Evolutionary conservation across 2,329 filamentous ascomycete species (phyloP), one percentile per base, ranked within the genome.

Genomic region (Rhexocercosporidium sp.): DNA sequence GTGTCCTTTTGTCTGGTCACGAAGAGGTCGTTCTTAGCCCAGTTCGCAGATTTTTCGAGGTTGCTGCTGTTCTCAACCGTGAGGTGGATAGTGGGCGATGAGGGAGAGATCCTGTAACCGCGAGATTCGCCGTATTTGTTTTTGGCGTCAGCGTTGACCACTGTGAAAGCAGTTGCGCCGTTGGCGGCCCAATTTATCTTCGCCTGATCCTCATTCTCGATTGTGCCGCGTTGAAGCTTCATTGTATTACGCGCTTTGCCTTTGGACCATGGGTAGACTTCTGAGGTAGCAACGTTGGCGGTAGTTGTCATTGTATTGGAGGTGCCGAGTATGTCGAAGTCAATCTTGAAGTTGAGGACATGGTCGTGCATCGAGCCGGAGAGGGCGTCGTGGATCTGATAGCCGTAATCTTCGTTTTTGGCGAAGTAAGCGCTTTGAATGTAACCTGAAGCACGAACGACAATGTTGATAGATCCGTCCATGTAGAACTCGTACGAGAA

Each of bases 281-380:
- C n/a, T 47, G n/a, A 11, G 4, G 9, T 47, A 6, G n/a, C 44
- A 2, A 20, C 44, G 20, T 20, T 47, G 12, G 44, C 20, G 9
- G 20, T 11, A 6, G 20, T 20, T 11, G 44, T 11, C n/a, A 47
- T 47, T n/a, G 44, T 47, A 22, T 47, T 47, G 6, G 77, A 75
- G 1, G 77, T 80, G 18, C 83, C 84, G 8, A 81, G 76, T 37
- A 86, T 80, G 70, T 87, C 84, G 27, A 86, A 78, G 73, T 86
- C 85, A 53, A 80, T 81, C 72, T 87, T 87, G 78, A 82, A 86
- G 70, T 83, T 86, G 44, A 86, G 72, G 0, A 87, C 83, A 70
- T 87, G 85, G 73, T 86, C 83, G 73, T 87, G 85, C 79, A 86
- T 85, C 31, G 79, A 81, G 6, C 83, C 83, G 0, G 79, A 80